phyloP scores from a whole-genome alignment of 805 yeast genomes.

The Lipomyces yamadae region DNA sequence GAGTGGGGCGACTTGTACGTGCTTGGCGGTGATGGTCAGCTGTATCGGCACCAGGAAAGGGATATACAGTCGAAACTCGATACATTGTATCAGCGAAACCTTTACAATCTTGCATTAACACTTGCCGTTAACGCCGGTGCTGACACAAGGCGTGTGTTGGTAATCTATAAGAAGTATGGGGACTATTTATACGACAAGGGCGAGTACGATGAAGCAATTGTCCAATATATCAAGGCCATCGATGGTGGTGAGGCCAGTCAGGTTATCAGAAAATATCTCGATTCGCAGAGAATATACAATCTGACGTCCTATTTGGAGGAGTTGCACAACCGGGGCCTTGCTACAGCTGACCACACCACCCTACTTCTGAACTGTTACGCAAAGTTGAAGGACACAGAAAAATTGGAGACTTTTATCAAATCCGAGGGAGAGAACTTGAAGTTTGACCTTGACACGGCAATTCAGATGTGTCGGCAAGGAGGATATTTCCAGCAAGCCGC shows the following conservation, averaged over 20 bases:
- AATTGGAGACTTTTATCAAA: constrained; percentile 61
- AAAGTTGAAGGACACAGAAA: constrained; percentile 66
- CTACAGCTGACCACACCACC: constrained; percentile 82
- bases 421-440: constrained; percentile 47
- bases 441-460: constrained; percentile 70
- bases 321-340: constrained; percentile 58
- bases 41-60: constrained; percentile 71
- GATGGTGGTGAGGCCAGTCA: constrained; percentile 67
- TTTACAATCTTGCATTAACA: constrained; percentile 72
- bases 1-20: constrained; percentile 64
- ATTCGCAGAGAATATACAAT: constrained; percentile 69
- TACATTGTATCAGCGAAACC: constrained; percentile 67
- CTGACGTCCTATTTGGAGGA: constrained; percentile 67
- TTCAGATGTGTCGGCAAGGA: constrained; percentile 73
- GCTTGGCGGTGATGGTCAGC: constrained; percentile 74
- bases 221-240: constrained; percentile 70
- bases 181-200: constrained; percentile 71
- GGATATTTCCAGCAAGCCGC: constrained; percentile 71
- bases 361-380: constrained; percentile 78
- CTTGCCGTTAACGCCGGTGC: constrained; percentile 55
- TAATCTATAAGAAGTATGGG: constrained; percentile 60
- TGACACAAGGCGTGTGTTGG: constrained; percentile 41
- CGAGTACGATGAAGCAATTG: constrained; percentile 69
- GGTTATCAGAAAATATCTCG: constrained; percentile 77
- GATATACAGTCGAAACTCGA: constrained; percentile 69